Evolutionary conservation across 768 basidiomycete genomes (phyloP), one percentile per base, ranked within the genome.

Genomic region (Scleroderma citrinum): DNA sequence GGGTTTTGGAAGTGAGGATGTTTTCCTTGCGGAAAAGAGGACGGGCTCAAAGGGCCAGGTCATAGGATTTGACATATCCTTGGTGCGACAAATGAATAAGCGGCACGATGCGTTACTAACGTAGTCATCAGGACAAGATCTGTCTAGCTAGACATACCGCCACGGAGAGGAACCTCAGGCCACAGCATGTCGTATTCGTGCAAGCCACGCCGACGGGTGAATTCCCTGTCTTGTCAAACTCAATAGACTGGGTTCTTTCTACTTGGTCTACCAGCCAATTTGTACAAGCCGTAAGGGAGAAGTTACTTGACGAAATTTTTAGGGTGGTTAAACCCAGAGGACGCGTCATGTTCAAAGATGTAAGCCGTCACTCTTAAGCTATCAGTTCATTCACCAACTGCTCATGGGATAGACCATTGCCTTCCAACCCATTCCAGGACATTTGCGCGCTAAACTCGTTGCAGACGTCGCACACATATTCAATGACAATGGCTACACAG

Each of bases 281-380:
- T 0, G 58, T 65, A 12, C 40, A 5, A 14, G 20, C 1, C 13
- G 74, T 70, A 2, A 81, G 77, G 54, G 59, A 55, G 4, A 59
- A 45, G n/a, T 54, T 76, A 6, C 58, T 80, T 42, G 69, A 71
- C 36, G 81, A 83, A 50, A 64, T 69, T 0, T 59, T 70, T 43
- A 67, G 81, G 11, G 66, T 81, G 3, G 64, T 83, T 41, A 81
- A 76, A 58, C 74, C 76, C 8, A 79, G 79, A 44, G 81, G 82
- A 8, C 69, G 79, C n/a, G 55, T 81, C 21, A 70, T 70, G 2
- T 55, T 81, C 8, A 68, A 73, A 43, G 81, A 82, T 54, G 79
- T 82, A 52, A 47, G 10, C 5, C 21, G 12, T 21, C 24, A 20
- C 14, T 30, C 11, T 23, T 32, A 3, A 5, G 26, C 26, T 29